Evolutionary conservation across 2,329 filamentous ascomycete genomes (phyloP).

Genomic region (Fusarium sp.): DNA sequence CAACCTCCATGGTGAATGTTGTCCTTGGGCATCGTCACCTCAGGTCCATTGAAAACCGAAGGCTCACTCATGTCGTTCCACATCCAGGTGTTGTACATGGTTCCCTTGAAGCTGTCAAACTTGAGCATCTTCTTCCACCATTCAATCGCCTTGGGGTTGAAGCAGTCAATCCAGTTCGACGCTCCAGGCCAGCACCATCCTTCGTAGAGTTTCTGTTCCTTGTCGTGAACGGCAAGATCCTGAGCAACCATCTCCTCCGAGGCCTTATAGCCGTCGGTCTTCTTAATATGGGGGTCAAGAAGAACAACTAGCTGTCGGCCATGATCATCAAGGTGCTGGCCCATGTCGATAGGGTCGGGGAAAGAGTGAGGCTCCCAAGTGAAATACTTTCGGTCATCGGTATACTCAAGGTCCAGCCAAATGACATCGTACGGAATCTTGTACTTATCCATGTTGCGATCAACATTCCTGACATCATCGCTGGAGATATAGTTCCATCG

Average conservation of each 20-base stretch:
- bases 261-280: slow-evolving; percentile 80
- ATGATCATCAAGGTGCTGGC: slow-evolving; percentile 85
- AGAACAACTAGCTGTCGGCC: slow-evolving; percentile 93
- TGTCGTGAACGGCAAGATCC: slow-evolving; percentile 87
- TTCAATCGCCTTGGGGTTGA: slow-evolving; percentile 89
- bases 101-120: slow-evolving; percentile 89
- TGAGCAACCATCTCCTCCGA: slow-evolving; percentile 86
- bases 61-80: slow-evolving; percentile 99
- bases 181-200: slow-evolving; percentile 99
- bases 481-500: slow-evolving; percentile 99
- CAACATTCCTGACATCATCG: slow-evolving; percentile 96
- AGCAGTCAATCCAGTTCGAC: slow-evolving; percentile 95
- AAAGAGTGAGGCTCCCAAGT: slow-evolving; percentile 95
- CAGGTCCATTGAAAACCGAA: slow-evolving; percentile 97
- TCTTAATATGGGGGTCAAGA: slow-evolving; percentile 99
- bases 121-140: slow-evolving; percentile 95
- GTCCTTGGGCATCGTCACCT: slow-evolving; percentile 99
- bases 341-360: slow-evolving; percentile 86
- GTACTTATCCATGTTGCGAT: slow-evolving; percentile 94
- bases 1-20: slow-evolving; percentile 91
- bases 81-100: slow-evolving; percentile 87
- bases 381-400: slow-evolving; percentile 97
- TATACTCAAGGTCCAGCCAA: slow-evolving; percentile 98
- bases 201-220: slow-evolving; percentile 89
- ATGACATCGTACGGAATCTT: slow-evolving; percentile 98